phyloP scores from a whole-genome alignment of 2,329 filamentous ascomycete genomes.

The Fusarium oxysporum region DNA sequence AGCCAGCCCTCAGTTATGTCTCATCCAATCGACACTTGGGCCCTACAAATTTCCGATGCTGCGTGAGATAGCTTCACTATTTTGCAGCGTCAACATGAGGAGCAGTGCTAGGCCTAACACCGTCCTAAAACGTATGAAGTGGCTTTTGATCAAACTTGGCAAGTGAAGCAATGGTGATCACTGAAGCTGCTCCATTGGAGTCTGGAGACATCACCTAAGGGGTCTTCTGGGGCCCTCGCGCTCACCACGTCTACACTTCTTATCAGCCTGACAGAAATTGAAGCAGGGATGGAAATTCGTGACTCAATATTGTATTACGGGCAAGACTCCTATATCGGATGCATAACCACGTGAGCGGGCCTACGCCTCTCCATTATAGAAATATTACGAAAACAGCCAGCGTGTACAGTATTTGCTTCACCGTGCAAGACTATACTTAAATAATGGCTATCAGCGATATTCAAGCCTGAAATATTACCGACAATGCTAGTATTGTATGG shows the following conservation, averaged over 20 bases:
- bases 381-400: not conserved
- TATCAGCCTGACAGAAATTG: too few relatives aligned
- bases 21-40: not conserved
- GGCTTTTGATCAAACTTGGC: not conserved
- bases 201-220: fast-evolving
- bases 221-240: fast-evolving
- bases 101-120: not conserved
- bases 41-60: not conserved
- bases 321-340: not conserved
- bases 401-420: not conserved
- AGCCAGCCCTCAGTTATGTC: too few relatives aligned
- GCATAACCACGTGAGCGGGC: not conserved
- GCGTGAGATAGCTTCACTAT: fast-evolving
- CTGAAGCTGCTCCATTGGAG: not conserved
- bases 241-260: too few relatives aligned
- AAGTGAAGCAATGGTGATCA: not conserved
- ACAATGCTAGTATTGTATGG: fast-evolving
- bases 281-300: not conserved
- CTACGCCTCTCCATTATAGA: not conserved
- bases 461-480: fast-evolving
- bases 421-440: not conserved
- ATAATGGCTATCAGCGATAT: fast-evolving
- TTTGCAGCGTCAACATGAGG: not conserved
- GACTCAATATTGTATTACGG: not conserved
- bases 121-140: fast-evolving